Evolutionary conservation across 2,329 filamentous ascomycete genomes (phyloP).

Genomic region (Didymosphaeria variabile): DNA sequence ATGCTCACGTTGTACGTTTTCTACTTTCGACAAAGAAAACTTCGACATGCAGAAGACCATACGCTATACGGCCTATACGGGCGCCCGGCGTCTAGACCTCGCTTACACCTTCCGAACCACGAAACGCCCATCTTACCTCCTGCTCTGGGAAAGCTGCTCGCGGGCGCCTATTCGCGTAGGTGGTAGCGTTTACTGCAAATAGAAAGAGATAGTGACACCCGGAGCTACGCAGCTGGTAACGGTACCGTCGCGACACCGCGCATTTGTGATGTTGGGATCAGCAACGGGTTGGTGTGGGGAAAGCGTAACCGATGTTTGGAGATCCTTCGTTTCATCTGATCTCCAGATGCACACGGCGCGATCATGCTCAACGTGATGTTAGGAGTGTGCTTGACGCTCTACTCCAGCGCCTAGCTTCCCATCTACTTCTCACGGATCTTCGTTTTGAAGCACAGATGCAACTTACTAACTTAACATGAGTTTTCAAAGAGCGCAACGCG

Average conservation of each 20-base stretch:
- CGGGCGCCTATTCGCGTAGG: not conserved
- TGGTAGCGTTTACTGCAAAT: not conserved
- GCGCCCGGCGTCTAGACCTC: constrained; percentile 1
- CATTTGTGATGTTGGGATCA: not conserved
- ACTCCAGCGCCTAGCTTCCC: no score
- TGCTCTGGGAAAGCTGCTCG: not conserved
- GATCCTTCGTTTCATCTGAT: not conserved
- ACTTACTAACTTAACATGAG: not conserved
- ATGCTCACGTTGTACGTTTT: no score
- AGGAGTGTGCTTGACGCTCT: no score
- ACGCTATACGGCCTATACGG: not conserved
- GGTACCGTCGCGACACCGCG: no score
- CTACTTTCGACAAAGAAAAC: no score
- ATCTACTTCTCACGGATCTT: no score
- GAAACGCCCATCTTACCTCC: not conserved
- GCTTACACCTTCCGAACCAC: not conserved
- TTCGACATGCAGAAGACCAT: not conserved
- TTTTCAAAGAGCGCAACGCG: not conserved
- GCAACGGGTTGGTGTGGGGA: not conserved
- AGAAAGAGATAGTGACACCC: not conserved
- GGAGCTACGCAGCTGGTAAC: no score
- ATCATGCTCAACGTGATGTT: no score
- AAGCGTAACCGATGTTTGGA: not conserved
- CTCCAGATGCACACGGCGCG: not conserved
- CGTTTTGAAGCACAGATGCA: no score